Evolutionary conservation across 768 basidiomycete species (phyloP).

Genomic region (Collybiopsis luxurians): DNA sequence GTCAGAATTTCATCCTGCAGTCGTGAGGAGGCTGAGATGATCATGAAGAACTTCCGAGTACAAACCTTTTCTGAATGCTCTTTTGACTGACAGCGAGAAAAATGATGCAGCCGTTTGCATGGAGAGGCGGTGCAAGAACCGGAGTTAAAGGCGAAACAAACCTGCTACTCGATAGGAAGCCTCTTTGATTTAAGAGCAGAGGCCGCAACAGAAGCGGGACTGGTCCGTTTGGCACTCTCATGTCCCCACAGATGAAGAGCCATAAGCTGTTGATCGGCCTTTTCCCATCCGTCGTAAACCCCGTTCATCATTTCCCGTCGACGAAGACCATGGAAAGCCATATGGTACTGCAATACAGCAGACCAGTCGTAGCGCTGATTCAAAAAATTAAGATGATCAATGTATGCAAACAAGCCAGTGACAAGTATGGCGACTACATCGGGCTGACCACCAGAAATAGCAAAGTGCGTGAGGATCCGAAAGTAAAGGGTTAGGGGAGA

Average conservation of each 20-base stretch:
- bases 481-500: slow-evolving; percentile 3
- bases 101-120: neutral
- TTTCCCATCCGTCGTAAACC: slow-evolving; percentile 9
- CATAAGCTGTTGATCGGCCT: slow-evolving; percentile 4
- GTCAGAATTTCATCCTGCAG: no score
- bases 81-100: neutral
- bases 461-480: slow-evolving; percentile 2
- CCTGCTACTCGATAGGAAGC: neutral
- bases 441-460: neutral
- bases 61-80: neutral
- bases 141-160: neutral
- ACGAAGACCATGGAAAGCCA: slow-evolving; percentile 11
- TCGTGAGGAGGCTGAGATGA: no score
- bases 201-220: neutral
- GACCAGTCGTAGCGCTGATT: slow-evolving; percentile 13
- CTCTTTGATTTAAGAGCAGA: neutral
- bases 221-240: neutral
- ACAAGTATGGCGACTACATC: neutral
- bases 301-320: slow-evolving; percentile 14
- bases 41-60: no score
- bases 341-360: slow-evolving; percentile 14
- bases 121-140: neutral
- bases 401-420: neutral
- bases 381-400: slow-evolving; percentile 13
- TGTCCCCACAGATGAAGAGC: neutral